Evolutionary conservation across 768 basidiomycete species (phyloP), one percentile per base, ranked within the genome.

Genomic region (Plicaturopsis crispa): DNA sequence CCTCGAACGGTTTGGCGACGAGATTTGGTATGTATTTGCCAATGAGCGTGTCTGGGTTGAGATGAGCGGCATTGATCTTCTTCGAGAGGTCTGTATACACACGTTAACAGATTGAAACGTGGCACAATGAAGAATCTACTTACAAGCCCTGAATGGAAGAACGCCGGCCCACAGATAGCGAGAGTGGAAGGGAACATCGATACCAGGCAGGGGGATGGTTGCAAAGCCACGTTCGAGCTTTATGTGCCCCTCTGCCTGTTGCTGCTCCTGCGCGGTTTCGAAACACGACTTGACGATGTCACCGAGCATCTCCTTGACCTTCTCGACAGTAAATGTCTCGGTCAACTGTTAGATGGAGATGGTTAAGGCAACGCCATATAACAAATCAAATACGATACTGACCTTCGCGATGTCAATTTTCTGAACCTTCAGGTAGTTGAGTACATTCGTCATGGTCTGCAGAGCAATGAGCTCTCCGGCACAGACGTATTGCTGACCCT

Each of bases 401-500:
- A 84, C 88, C 75, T 89, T 86, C 1, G 75, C 69, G 38, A 92
- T 85, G 54, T 97, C 93, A 31, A 96, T 84, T 73, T 94, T 98
- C 69, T 99, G 81, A 6, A 91, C 66, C 65, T 98, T 99, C 48
- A 99, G 65, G 60, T 90, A 93, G 66, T 99, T 99, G 50, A 98
- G 69, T 32, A 94, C 92, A 48, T 94, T 94, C 12, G 93, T 94
- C 69, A 98, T 74, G 0, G 91, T 87, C 48, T 96, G 91, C 24
- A 98, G 69, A 1, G 89, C 88, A 22, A 93, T 70, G 26, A 98
- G 78, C 58, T 98, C 94, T 61, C 96, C 96, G 31, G 96, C 96
- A 51, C 91, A 96, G 46, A 99, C 96, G 59, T 98, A 98, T 88
- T 99, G 96, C 76, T 96, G 92, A 45, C 94, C 94, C 84, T 96